Conservation (phyloP, 129 eudicot genomes). For the Calendula officinalis region DNA sequence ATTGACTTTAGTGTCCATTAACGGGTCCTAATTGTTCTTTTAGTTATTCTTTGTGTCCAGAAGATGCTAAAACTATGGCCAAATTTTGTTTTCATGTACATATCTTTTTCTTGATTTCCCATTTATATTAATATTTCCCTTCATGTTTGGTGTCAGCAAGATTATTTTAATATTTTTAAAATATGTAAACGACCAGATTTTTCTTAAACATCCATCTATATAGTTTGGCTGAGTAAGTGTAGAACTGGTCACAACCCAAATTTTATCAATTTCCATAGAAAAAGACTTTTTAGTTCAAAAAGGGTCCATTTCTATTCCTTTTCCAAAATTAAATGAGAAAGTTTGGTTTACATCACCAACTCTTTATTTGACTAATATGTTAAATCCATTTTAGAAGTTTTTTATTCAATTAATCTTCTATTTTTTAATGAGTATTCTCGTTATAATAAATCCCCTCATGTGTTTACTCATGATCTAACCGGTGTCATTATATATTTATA, state of each 20-base stretch:
- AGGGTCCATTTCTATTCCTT: constrained; percentile 15
- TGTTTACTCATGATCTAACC: too few species aligned
- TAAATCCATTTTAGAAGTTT: neutral
- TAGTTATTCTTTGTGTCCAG: neutral
- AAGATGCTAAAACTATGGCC: neutral
- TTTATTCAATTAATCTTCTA: neutral
- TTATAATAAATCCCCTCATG: neutral
- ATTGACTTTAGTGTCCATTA: constrained; percentile 17
- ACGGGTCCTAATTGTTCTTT: constrained; percentile 7
- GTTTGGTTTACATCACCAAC: constrained; percentile 23
- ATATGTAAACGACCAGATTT: neutral
- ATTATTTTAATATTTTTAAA: constrained; percentile 5
- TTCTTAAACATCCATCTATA: constrained; percentile 8
- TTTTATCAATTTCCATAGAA: constrained; percentile 6
- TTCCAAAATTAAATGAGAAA: neutral
- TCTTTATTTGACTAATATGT: constrained; percentile 9
- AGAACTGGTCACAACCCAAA: constrained; percentile 13
- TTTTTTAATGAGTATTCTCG: neutral
- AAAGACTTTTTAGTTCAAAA: constrained; percentile 22
- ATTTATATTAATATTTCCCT: neutral
- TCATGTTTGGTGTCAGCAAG: neutral
- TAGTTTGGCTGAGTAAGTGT: constrained; percentile 20
- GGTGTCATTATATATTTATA: too few species aligned
- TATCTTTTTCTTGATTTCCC: constrained; percentile 9
- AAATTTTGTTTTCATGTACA: too few species aligned